Evolutionary conservation across 306 rosid genomes (phyloP).

Genomic region (Psophocarpus tetragonolobus): DNA sequence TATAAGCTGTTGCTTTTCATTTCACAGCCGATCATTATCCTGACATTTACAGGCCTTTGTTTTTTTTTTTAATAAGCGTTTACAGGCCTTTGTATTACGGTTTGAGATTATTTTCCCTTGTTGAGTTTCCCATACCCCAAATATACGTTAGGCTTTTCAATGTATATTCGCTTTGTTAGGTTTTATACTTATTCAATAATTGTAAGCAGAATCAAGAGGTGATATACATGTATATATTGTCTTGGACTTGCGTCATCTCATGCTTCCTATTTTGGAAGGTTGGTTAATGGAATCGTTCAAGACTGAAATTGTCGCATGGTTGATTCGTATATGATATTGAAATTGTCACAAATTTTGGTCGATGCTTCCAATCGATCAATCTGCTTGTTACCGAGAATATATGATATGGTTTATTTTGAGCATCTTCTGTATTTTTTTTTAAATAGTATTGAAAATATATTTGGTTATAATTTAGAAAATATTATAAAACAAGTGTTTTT

Average conservation of each 20-base stretch:
- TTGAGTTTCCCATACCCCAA: conserved; percentile 20
- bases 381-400: neutral
- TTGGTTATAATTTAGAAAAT: no score
- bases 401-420: neutral
- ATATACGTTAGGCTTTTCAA: neutral
- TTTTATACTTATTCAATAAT: conserved; percentile 6
- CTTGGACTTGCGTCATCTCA: neutral
- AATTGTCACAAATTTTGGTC: neutral
- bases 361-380: neutral
- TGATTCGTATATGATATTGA: neutral
- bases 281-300: neutral
- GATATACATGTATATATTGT: neutral
- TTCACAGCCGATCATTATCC: conserved; percentile 28
- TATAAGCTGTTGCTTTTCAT: conserved; percentile 12
- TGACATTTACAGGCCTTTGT: neutral
- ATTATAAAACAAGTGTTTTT: no score
- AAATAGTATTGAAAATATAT: no score
- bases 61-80: no score
- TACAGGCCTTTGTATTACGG: no score
- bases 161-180: neutral
- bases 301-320: neutral
- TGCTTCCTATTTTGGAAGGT: conserved; percentile 5
- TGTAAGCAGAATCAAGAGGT: conserved; percentile 26
- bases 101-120: neutral
- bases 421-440: no score